These are phyloP conservation scores for Aspergillus ochraceus DNA, from an alignment of 2,329 filamentous ascomycete genomes.

Conservation along the genomic window DNA sequence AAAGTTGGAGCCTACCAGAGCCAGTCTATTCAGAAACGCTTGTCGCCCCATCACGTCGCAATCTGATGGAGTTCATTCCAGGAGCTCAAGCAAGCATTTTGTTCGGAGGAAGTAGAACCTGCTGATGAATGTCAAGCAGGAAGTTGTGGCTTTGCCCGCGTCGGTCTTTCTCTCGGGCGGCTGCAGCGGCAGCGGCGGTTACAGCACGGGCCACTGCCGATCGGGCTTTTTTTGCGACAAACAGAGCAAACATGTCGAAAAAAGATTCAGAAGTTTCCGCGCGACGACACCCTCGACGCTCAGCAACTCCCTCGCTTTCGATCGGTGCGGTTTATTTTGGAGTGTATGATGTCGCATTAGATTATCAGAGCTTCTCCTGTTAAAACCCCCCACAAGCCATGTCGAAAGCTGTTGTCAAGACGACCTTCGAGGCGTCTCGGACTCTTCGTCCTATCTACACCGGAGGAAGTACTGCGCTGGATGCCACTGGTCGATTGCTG, in stretches of 20 bases:
- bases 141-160: background rate
- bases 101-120: background rate
- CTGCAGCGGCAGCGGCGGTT: slow-evolving; percentile 19
- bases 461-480: slow-evolving; percentile 81
- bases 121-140: background rate
- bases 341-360: slow-evolving; percentile 22
- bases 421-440: slow-evolving; percentile 80
- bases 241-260: slow-evolving; percentile 36
- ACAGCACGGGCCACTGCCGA: slow-evolving; percentile 33
- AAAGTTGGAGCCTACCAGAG: slow-evolving; percentile 41
- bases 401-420: slow-evolving; percentile 65
- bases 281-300: slow-evolving; percentile 13
- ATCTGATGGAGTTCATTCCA: slow-evolving; percentile 1
- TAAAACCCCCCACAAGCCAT: slow-evolving; percentile 24
- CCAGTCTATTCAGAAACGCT: slow-evolving; percentile 46
- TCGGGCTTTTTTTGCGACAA: slow-evolving; percentile 24
- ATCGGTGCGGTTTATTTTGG: slow-evolving; percentile 13
- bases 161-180: background rate
- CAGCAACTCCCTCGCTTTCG: background rate
- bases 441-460: slow-evolving; percentile 93
- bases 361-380: background rate
- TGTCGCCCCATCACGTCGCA: slow-evolving; percentile 43
- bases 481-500: slow-evolving; percentile 76
- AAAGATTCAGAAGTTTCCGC: slow-evolving; percentile 36
- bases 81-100: background rate